Base-by-base conservation (phyloP, 2,329 filamentous ascomycete species). In the Celoporthe dispersa region DNA sequence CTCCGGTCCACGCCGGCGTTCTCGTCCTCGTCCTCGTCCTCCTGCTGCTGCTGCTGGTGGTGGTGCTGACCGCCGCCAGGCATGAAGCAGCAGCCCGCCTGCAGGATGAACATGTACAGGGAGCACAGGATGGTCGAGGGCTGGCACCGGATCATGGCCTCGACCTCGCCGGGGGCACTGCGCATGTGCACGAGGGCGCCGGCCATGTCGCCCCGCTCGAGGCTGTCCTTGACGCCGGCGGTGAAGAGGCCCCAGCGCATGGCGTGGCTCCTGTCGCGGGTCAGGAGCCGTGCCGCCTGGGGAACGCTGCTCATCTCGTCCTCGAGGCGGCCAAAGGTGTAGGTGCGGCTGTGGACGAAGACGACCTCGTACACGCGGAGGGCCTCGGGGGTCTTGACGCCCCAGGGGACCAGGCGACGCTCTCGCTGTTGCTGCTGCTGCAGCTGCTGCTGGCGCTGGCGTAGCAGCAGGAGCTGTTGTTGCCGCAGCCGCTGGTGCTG, bases 281-380 rank as follows among this genome's bases (percentile, higher is more conserved):
- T 14, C 25, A 68, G 19, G 44, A 48, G 37, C 14, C 48, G 53
- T 2, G 64, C 60, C 14, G 67, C 67, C 55, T 57, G 37, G 3
- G 67, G 39, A 25, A 65, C n/a, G 61, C 11, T 57, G 19, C 1
- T 59, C 37, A 68, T 53, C 25, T 57, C 48, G 3, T 16, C 39
- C 2, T 65, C 67, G 25, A 59, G 51, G 8, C 61, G 48, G 1
- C 67, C 67, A 6, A 64, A 65, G 33, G 19, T 25, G 28, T 68
- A 68, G 22, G 44, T 64, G 67, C 67, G 67, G 25, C 60, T 64
- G 35, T 68, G 44, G 19, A 60, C 60, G 28, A 68, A 68, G 35
- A 68, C 67, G 7, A 63, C 60, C 51, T 68, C 67, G 37, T 53
- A 57, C 3, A 48, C n/a, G 48, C 55, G 67, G n/a, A 64, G 60